phyloP scores from a whole-genome alignment of 2,329 filamentous ascomycete species.

The Penicillium sp. region DNA sequence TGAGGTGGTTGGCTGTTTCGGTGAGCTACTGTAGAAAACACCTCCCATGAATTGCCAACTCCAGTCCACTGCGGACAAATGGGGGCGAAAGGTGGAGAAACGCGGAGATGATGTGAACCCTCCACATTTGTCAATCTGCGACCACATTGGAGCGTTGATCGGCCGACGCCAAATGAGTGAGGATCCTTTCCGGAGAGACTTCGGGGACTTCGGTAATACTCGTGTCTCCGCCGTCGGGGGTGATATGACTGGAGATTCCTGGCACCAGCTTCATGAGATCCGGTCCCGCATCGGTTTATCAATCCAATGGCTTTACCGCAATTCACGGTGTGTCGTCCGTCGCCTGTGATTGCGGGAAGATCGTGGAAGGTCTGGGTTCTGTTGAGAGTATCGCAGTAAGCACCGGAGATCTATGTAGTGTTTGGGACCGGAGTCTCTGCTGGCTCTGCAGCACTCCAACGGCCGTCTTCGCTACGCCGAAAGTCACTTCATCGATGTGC shows the following conservation, averaged over 20 bases:
- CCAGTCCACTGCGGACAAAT: too few species aligned
- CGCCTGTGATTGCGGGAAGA: slow-evolving; percentile 41
- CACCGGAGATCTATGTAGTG: slow-evolving; percentile 53
- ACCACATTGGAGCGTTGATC: neutral
- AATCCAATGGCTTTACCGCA: slow-evolving; percentile 34
- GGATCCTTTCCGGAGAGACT: neutral
- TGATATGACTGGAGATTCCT: neutral
- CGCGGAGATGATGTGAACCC: neutral
- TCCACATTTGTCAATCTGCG: neutral
- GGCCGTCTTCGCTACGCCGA: slow-evolving; percentile 54
- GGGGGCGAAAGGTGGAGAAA: neutral
- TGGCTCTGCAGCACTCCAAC: slow-evolving; percentile 45
- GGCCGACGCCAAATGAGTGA: neutral
- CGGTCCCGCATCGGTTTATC: slow-evolving; percentile 25
- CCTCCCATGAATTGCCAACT: too few species aligned
- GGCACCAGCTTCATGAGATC: slow-evolving; percentile 16
- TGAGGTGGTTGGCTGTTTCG: too few species aligned
- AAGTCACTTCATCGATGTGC: slow-evolving; percentile 39
- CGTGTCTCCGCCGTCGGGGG: neutral
- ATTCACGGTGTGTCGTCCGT: slow-evolving; percentile 31
- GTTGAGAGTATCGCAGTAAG: slow-evolving; percentile 54
- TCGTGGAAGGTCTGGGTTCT: slow-evolving; percentile 40
- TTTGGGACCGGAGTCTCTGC: slow-evolving; percentile 52
- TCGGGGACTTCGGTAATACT: neutral
- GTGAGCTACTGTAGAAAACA: too few species aligned